Base-by-base conservation (phyloP, 768 basidiomycete species). In the Sporobolomyces roseus region DNA sequence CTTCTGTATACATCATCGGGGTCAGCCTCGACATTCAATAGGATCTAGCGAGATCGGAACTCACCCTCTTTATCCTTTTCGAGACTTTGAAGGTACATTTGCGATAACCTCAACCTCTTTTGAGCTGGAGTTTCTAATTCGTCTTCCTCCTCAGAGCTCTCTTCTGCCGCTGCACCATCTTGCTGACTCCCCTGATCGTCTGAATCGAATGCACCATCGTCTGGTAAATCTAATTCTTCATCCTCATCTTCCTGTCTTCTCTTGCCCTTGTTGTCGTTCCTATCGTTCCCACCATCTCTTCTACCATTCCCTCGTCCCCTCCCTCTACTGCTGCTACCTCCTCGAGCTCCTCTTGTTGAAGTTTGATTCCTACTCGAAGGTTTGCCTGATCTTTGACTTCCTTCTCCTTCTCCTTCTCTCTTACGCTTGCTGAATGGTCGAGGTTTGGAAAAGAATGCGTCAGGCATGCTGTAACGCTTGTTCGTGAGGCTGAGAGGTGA, bases 101-200 rank as follows among this genome's bases (percentile, higher is more conserved):
- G 89, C 7, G 94, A 93, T 45, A 99, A 80, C 66, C 96, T 81
- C 25, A 99, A 81, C 66, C 96, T 82, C 80, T 98, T 99, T 82
- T 92, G 87, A 0, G 91, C 92, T 3, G 92, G 90, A 7, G 92
- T 94, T 80, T 97, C 94, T 71, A 86, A 82, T 71, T 87, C 85
- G 73, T 93, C 87, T 74, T 96, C 92, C 60, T 77, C 75, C 48
- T 92, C 91, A 9, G 85, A 88, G 5, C 32, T 25, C 36, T 66
- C 71, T 14, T 62, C 63, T 7, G 23, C 58, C 3, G 33, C 63
- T 30, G 51, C 61, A 32, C 81, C 83, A 4, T 82, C 83, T n/a
- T 59, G 52, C 21, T 48, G 43, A 19, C 58, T 21, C 79, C 82
- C 61, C 8, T 53, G 29, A 4, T 66, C 70, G 45, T 73, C 72